Percentiles rank a stretch among this genome's conserved stretches.
Conservation (phyloP, 2,329 filamentous ascomycete species). For the Paraphaeosphaeria minitans region DNA sequence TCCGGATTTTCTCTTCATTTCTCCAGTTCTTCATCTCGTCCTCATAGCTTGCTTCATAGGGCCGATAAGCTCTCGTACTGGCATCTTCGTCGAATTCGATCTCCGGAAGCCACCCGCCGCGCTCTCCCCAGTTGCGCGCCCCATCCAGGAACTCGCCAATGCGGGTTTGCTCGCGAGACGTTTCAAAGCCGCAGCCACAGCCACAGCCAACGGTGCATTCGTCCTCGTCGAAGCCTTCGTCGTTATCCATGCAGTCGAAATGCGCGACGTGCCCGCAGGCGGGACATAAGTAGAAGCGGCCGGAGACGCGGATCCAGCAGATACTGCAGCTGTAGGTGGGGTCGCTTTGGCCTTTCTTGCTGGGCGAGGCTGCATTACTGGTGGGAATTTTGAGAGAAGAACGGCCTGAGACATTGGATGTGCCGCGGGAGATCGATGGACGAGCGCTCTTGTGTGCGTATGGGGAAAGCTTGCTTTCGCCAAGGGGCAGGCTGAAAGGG, state of each 20-base stretch:
- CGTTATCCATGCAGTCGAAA: constrained; percentile 41
- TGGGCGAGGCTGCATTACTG: constrained; percentile 16
- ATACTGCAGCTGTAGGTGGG: constrained; percentile 43
- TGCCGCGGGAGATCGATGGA: constrained; percentile 34
- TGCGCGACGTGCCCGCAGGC: constrained; percentile 46
- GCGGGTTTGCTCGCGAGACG: constrained; percentile 28
- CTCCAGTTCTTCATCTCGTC: constrained; percentile 21
- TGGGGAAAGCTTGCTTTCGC: constrained; percentile 22
- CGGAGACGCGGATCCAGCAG: constrained; percentile 46
- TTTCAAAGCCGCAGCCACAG: constrained; percentile 37
- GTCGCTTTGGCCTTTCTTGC: constrained; percentile 19
- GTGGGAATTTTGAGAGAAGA: constrained; percentile 22
- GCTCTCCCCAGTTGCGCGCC: constrained; percentile 36
- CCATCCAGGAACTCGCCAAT: constrained; percentile 39
- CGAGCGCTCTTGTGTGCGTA: constrained; percentile 17
- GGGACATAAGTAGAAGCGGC: constrained; percentile 44
- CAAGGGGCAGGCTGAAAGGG: constrained; percentile 18
- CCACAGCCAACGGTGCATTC: constrained; percentile 40
- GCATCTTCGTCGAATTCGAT: constrained; percentile 23
- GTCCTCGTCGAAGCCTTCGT: constrained; percentile 29
- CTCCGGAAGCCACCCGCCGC: constrained; percentile 28
- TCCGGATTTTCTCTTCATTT: constrained; percentile 15
- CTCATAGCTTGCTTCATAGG: constrained; percentile 4
- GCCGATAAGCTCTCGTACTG: constrained; percentile 21
- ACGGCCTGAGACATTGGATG: constrained; percentile 32